phyloP scores from a whole-genome alignment of 306 rosid genomes.

The Trifolium subterraneum region DNA sequence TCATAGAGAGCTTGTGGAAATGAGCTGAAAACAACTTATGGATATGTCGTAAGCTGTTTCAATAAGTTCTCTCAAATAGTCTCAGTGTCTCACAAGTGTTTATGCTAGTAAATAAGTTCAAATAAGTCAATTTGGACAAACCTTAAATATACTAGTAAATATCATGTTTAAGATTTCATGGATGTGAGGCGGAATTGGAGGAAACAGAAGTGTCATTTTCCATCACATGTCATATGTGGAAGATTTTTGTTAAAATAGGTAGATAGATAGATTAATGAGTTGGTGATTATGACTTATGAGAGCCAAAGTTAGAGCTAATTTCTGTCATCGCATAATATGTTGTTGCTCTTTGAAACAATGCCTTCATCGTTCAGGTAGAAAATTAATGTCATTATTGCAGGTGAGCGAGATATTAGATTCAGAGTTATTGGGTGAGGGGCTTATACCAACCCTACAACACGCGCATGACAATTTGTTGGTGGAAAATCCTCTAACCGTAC shows the following conservation, averaged over 20 bases:
- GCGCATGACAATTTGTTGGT: conserved; percentile 81
- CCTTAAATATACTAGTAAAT: too few species aligned
- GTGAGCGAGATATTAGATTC: conserved; percentile 97
- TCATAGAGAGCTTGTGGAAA: too few species aligned
- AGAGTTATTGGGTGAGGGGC: conserved; percentile 93
- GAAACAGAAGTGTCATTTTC: neutral
- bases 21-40: too few species aligned
- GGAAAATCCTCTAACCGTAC: conserved; percentile 77
- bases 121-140: too few species aligned
- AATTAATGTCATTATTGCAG: conserved; percentile 45
- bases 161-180: neutral
- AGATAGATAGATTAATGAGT: conserved; percentile 1
- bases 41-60: too few species aligned
- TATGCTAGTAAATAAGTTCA: too few species aligned
- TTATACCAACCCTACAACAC: conserved; percentile 87
- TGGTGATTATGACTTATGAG: conserved; percentile 22
- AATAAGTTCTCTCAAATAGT: too few species aligned
- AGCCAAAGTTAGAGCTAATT: conserved; percentile 19
- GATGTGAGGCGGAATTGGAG: neutral
- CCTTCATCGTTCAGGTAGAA: neutral
- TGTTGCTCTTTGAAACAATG: conserved; percentile 6
- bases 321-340: conserved; percentile 1
- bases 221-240: neutral
- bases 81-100: too few species aligned
- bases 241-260: neutral